Base-by-base conservation (phyloP, 345 rosid species). In the Gossypium raimondii region DNA sequence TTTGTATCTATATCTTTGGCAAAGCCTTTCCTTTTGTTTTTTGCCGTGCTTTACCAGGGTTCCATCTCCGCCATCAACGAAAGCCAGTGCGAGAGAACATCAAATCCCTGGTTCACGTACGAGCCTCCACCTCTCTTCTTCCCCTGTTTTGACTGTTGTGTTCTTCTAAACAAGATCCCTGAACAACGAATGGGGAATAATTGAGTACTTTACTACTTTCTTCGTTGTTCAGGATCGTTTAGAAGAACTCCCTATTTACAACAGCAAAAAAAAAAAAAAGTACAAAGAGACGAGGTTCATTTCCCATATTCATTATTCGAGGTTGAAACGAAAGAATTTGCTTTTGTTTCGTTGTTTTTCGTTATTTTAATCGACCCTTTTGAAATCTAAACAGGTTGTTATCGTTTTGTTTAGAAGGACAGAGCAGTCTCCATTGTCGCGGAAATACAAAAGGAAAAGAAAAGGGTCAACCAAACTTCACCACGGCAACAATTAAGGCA, bases 181-280 rank as follows among this genome's bases (percentile, higher is more conserved):
- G 27, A 52, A 22, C 73, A 52, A 52, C 27, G 61, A 24, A 47
- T 24, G 41, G 41, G 41, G 41, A 34, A 34, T 34, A 4, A 34
- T 34, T 34, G 41, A 34, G 41, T 34, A 34, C 6, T 6, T 34
- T 34, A 34, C 41, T 34, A 34, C 20, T 3, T 18, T 18, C n/a
- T 50, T 10, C 61, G 11, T 70, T 34, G 73, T 70, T 52, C 73
- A n/a, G 73, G 69, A 60, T 73, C 59, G 20, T 38, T 24, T 60
- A 6, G 20, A 47, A 14, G 58, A 27, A 17, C 53, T 14, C 7
- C 75, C 18, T 58, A 9, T 7, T 63, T 11, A 63, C 66, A 29
- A 61, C 20, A 14, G 2, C n/a, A 57, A 57, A 57, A 57, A 20
- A 8, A 56, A 8, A 57, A 41, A 56, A 56, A 56, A 38, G 10